Evolutionary conservation across 495 filamentous ascomycete species (phyloP).

Genomic region (Xylaria grammica): DNA sequence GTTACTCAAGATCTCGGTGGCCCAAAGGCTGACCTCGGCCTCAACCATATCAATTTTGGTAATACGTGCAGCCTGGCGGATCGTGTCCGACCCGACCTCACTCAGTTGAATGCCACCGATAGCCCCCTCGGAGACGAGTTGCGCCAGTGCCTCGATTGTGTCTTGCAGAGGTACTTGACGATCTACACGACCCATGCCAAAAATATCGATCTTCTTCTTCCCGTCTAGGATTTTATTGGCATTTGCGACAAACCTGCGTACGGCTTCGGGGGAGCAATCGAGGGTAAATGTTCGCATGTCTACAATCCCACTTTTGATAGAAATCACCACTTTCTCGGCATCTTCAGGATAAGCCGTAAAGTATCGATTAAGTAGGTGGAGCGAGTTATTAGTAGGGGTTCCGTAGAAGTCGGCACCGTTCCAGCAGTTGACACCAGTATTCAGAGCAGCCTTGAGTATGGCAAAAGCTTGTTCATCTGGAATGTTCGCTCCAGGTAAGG

Average conservation of each 20-base stretch:
- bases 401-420: conserved; percentile 69
- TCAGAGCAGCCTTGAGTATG: conserved; percentile 64
- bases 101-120: conserved; percentile 69
- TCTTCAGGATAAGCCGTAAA: conserved; percentile 66
- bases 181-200: conserved; percentile 70
- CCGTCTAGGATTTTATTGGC: conserved; percentile 59
- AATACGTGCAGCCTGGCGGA: conserved; percentile 65
- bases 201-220: conserved; percentile 76
- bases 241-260: conserved; percentile 67
- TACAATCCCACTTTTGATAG: conserved; percentile 60
- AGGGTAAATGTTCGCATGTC: conserved; percentile 13
- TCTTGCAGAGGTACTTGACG: conserved; percentile 48
- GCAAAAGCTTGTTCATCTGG: conserved; percentile 64
- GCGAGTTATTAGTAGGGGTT: conserved; percentile 38
- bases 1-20: conserved; percentile 68
- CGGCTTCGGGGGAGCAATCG: conserved; percentile 57
- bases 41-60: conserved; percentile 71
- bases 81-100: conserved; percentile 68
- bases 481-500: conserved; percentile 60
- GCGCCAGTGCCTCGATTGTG: conserved; percentile 51
- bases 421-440: conserved; percentile 67
- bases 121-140: conserved; percentile 63
- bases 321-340: conserved; percentile 63
- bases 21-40: conserved; percentile 70
- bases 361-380: conserved; percentile 63